Percentiles rank a stretch among this genome's conserved stretches.
Conservation (phyloP, 352 stramenopile species). For the Pythium sp. region DNA sequence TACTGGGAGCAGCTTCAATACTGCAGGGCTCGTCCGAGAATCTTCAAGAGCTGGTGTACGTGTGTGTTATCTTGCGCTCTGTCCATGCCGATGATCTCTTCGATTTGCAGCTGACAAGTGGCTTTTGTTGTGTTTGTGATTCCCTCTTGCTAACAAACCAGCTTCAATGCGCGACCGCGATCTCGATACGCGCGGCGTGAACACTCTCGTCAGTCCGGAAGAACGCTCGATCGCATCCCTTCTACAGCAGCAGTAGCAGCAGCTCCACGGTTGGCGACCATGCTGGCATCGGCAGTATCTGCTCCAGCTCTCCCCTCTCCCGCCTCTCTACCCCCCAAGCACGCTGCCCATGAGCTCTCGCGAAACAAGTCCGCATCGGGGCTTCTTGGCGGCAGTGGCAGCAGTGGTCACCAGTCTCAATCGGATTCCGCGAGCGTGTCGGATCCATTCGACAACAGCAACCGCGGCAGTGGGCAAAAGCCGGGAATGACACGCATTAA, state of each 20-base stretch:
- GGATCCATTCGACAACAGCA: background rate
- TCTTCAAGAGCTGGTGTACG: constrained; percentile 20
- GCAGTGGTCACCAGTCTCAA: background rate
- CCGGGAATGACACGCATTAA: background rate
- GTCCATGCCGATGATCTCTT: background rate
- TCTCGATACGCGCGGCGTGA: constrained; percentile 58
- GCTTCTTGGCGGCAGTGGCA: background rate
- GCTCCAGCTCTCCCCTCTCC: background rate
- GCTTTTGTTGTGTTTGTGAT: background rate
- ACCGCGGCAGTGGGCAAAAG: background rate
- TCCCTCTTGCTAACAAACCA: background rate
- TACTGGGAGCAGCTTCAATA: background rate
- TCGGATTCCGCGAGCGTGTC: no score
- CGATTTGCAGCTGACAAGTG: background rate
- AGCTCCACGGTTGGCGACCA: constrained; percentile 1
- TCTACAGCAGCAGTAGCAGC: constrained; percentile 28
- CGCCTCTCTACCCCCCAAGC: background rate
- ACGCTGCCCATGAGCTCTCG: constrained; percentile 1
- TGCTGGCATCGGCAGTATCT: background rate
- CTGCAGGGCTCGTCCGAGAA: constrained; percentile 19
- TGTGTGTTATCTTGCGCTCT: background rate
- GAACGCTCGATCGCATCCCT: constrained; percentile 34
- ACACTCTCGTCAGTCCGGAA: constrained; percentile 23
- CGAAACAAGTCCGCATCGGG: constrained; percentile 13
- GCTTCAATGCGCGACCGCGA: constrained; percentile 42